Conservation (phyloP, 768 basidiomycete genomes). For the Candolleomyces aberdarensis region DNA sequence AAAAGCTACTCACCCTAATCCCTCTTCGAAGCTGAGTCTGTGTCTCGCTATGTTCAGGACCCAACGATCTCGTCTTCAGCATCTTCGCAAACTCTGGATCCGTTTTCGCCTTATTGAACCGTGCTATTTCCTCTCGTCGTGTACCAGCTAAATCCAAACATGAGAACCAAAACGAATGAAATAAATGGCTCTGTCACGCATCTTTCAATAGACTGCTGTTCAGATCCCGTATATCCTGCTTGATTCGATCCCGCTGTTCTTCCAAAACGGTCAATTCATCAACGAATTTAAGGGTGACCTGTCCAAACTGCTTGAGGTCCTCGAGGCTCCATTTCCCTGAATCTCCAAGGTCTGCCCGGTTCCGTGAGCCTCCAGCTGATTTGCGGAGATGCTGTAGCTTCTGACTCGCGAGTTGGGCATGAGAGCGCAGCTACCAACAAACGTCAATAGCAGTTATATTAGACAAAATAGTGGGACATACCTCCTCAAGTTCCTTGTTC, state of each 20-base stretch:
- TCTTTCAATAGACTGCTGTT: conserved; percentile 70
- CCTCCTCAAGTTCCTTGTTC: conserved; percentile 53
- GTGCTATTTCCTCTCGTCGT: conserved; percentile 76
- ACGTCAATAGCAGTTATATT: not conserved
- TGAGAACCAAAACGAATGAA: not conserved
- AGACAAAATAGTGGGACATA: conserved; percentile 31
- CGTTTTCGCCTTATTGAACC: conserved; percentile 73
- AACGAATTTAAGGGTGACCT: conserved; percentile 44
- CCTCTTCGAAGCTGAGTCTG: conserved; percentile 72
- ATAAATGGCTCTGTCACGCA: conserved; percentile 21
- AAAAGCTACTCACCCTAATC: conserved; percentile 53
- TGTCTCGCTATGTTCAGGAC: conserved; percentile 83
- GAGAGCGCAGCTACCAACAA: conserved; percentile 37
- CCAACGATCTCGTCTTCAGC: conserved; percentile 71
- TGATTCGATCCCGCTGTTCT: conserved; percentile 36
- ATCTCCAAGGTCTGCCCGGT: conserved; percentile 44
- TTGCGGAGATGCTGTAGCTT: conserved; percentile 34
- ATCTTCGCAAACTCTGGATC: conserved; percentile 80
- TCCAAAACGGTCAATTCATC: conserved; percentile 52
- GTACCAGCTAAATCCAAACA: conserved; percentile 56
- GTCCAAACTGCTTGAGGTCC: conserved; percentile 52
- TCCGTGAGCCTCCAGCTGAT: conserved; percentile 35
- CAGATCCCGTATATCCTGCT: conserved; percentile 48
- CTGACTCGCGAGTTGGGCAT: conserved; percentile 36
- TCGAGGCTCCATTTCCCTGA: conserved; percentile 49